phyloP scores from a whole-genome alignment of 306 rosid species.

The Prunus dulcis region DNA sequence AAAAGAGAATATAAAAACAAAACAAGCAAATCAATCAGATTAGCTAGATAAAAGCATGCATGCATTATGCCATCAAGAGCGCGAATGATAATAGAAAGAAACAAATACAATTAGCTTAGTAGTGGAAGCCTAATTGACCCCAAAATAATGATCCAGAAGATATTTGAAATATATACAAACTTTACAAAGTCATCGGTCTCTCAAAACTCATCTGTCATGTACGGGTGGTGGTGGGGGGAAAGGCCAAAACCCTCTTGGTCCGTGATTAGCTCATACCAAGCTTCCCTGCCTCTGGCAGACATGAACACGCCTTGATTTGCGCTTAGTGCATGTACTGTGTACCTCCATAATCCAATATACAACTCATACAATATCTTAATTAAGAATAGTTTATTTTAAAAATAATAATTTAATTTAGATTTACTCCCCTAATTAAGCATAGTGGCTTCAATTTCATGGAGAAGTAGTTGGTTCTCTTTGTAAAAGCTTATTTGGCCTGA shows the following conservation, averaged over 20 bases:
- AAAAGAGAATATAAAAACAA: neutral
- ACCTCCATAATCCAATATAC: neutral
- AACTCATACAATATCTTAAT: neutral
- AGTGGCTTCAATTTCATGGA: neutral
- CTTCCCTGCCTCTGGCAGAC: neutral
- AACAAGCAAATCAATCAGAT: neutral
- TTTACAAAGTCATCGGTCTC: neutral
- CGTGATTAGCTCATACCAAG: neutral
- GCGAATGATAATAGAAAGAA: neutral
- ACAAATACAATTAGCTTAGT: neutral
- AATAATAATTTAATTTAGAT: neutral
- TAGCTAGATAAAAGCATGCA: neutral
- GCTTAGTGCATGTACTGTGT: conserved; percentile 22
- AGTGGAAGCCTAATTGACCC: neutral
- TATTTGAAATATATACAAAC: neutral
- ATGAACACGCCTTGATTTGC: conserved; percentile 34
- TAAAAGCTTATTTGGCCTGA: neutral
- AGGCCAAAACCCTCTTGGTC: neutral
- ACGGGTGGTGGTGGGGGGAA: neutral
- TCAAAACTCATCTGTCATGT: neutral
- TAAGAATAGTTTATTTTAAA: neutral
- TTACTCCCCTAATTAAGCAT: neutral
- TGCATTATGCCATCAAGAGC: neutral
- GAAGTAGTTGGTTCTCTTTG: neutral
- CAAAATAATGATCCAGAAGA: neutral